Evolutionary conservation across 1,284 basidiomycete species (phyloP).

Genomic region (Termitomyces sp.): DNA sequence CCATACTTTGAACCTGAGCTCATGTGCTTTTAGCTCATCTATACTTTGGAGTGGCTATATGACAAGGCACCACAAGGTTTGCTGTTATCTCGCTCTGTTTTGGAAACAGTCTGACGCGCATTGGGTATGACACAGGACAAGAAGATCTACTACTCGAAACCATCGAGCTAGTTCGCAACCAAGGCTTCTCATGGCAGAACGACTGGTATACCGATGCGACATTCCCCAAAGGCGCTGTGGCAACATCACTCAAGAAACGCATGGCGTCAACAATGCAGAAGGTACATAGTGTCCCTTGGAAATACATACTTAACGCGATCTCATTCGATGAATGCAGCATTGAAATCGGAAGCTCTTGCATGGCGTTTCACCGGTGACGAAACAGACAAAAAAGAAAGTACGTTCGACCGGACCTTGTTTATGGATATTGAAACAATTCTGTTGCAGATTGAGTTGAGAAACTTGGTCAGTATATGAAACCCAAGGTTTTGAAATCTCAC

Average conservation of each 20-base stretch:
- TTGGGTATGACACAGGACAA: conserved; percentile 22
- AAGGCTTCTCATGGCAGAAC: conserved; percentile 37
- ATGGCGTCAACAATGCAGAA: conserved; percentile 38
- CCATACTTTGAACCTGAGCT: background rate
- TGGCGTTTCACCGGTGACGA: conserved; percentile 35
- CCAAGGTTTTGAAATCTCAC: background rate
- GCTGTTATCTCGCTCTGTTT: background rate
- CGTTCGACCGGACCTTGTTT: conserved; percentile 34
- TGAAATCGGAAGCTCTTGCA: conserved; percentile 38
- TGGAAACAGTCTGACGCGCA: background rate
- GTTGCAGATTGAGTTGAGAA: conserved; percentile 36
- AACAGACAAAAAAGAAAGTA: conserved; percentile 33
- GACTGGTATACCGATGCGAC: conserved; percentile 32
- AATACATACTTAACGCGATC: too few relatives aligned
- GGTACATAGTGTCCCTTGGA: conserved; percentile 17
- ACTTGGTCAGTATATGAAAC: conserved; percentile 24
- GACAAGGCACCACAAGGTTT: conserved; percentile 33
- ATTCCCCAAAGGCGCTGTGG: conserved; percentile 31
- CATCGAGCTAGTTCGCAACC: conserved; percentile 33
- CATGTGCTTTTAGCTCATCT: conserved; percentile 25
- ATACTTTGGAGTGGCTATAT: conserved; percentile 34
- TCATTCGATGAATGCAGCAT: conserved; percentile 20
- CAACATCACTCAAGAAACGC: conserved; percentile 28
- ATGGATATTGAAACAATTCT: too few relatives aligned
- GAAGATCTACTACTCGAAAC: conserved; percentile 32